Conservation (phyloP, 2,329 filamentous ascomycete species). For the Fusarium irregulare region DNA sequence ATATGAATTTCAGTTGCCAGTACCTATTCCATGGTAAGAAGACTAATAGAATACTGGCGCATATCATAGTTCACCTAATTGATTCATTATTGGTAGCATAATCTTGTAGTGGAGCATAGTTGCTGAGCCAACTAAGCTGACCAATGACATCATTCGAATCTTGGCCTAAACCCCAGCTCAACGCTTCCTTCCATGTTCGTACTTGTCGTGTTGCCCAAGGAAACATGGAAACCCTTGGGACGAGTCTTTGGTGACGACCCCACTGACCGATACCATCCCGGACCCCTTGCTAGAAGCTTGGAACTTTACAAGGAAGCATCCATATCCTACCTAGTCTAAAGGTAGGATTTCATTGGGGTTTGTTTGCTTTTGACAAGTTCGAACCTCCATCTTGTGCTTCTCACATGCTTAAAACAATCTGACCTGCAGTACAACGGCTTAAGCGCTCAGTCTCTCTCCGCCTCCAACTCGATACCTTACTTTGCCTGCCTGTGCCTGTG, state of each 20-base stretch:
- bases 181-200: conserved; percentile 19
- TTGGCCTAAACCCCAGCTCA: conserved; percentile 6
- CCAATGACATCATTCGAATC: conserved; percentile 46
- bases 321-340: not conserved
- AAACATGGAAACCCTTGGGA: conserved; percentile 13
- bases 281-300: conserved; percentile 33
- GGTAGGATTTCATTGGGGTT: conserved; percentile 4
- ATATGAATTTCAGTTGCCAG: not conserved
- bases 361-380: conserved; percentile 8
- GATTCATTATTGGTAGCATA: not conserved
- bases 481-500: not conserved
- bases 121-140: conserved; percentile 48
- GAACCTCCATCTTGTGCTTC: not conserved
- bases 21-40: not conserved
- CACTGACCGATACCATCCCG: conserved; percentile 36
- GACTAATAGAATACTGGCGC: not conserved
- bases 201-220: conserved; percentile 31
- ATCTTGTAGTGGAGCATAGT: conserved; percentile 17
- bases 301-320: conserved; percentile 24
- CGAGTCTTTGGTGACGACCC: conserved; percentile 26
- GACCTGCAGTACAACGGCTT: conserved; percentile 26
- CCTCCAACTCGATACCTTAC: not conserved
- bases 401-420: conserved; percentile 23
- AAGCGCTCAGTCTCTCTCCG: not conserved
- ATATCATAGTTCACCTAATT: not conserved